Evolutionary conservation across 331 rosid genomes (phyloP).

Genomic region (Pyrus hybrid): DNA sequence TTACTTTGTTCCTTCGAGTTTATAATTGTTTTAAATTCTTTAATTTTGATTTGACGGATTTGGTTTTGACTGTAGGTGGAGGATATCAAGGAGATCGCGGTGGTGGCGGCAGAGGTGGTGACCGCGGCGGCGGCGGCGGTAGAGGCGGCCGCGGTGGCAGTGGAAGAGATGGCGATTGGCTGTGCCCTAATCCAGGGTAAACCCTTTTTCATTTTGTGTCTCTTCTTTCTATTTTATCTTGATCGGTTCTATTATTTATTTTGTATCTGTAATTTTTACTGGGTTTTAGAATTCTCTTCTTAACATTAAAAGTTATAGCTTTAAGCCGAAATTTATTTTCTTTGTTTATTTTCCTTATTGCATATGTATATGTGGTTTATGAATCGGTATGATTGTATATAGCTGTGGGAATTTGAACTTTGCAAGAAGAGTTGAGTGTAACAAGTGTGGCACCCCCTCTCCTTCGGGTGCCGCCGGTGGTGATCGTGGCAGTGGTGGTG

Average conservation of each 20-base stretch:
- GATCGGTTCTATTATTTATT: background rate
- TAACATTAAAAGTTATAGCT: background rate
- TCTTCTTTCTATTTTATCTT: background rate
- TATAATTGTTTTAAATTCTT: background rate
- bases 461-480: constrained; percentile 44
- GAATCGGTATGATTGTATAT: constrained; percentile 17
- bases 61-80: constrained; percentile 25
- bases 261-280: background rate
- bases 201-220: background rate
- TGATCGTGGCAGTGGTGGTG: constrained; percentile 22
- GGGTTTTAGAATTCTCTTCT: background rate
- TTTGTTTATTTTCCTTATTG: background rate
- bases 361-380: background rate
- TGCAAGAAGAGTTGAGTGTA: constrained; percentile 92
- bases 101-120: constrained; percentile 61
- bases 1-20: background rate
- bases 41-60: background rate
- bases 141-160: constrained; percentile 73
- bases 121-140: constrained; percentile 23
- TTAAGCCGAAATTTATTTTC: background rate
- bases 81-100: constrained; percentile 59
- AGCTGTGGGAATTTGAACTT: constrained; percentile 95
- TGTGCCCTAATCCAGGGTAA: constrained; percentile 83
- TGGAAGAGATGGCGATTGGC: constrained; percentile 99
- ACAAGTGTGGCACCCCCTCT: constrained; percentile 87